A percentile compares a stretch with the other conserved stretches of the same genome.
phyloP scores from a whole-genome alignment of 139 green algal species.

The Diplosphaera chodatii region DNA sequence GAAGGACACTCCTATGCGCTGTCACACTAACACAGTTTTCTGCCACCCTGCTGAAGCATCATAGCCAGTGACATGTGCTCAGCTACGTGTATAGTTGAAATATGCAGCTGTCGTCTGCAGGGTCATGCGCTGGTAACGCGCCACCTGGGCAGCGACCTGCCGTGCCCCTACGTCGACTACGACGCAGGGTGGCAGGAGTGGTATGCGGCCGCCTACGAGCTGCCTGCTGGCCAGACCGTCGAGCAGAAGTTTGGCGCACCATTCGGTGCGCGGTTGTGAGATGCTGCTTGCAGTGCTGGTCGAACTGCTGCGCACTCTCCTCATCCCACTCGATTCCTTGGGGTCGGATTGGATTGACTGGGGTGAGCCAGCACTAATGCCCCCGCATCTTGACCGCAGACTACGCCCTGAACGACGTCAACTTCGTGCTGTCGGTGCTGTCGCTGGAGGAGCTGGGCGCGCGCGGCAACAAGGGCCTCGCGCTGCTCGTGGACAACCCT shows the following conservation, averaged over 20 bases:
- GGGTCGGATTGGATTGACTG: too few relatives aligned
- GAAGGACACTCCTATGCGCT: too few relatives aligned
- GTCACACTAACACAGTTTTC: too few relatives aligned
- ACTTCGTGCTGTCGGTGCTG: constrained; percentile 23
- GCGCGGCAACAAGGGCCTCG: constrained; percentile 16
- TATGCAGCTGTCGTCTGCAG: too few relatives aligned
- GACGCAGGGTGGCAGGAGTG: constrained; percentile 19
- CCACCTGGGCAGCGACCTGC: constrained; percentile 8
- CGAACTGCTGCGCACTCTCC: too few relatives aligned
- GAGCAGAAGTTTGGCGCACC: neutral
- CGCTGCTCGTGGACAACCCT: constrained; percentile 10
- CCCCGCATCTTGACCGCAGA: neutral
- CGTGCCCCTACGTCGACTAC: constrained; percentile 18
- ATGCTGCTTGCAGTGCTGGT: too few relatives aligned
- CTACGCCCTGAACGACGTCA: constrained; percentile 23
- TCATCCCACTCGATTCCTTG: too few relatives aligned
- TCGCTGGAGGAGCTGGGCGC: constrained; percentile 27
- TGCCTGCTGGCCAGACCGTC: neutral
- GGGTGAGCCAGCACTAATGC: too few relatives aligned
- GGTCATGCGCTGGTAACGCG: constrained; percentile 24
- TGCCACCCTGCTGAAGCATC: too few relatives aligned
- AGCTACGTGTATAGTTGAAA: too few relatives aligned
- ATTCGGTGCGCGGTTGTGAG: neutral
- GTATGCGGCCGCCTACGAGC: constrained; percentile 11
- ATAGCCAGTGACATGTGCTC: too few relatives aligned